These are phyloP conservation scores for Scalesia atractyloides DNA, from an alignment of 129 eudicot genomes.

Conservation along the genomic window DNA sequence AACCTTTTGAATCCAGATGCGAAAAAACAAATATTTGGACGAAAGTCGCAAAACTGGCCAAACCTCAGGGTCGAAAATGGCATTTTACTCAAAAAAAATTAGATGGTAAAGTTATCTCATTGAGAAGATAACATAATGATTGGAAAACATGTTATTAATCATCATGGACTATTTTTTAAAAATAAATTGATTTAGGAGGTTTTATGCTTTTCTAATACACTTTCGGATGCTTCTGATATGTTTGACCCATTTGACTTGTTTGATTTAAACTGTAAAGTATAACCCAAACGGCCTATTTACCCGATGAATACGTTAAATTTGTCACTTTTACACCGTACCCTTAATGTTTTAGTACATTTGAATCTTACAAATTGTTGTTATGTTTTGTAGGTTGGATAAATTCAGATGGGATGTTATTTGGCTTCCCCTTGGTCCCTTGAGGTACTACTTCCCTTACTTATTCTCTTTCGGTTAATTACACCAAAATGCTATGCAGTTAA, in stretches of 20 bases:
- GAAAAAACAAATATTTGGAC: too few relatives aligned
- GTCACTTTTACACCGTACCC: background rate
- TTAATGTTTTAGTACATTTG: background rate
- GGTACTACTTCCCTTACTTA: constrained; percentile 40
- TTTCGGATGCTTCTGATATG: background rate
- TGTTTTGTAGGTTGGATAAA: constrained; percentile 64
- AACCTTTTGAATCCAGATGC: too few relatives aligned
- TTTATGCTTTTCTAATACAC: background rate
- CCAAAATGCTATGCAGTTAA: background rate
- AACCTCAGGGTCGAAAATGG: too few relatives aligned
- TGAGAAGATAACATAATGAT: background rate
- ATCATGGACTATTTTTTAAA: background rate
- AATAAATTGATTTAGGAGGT: background rate
- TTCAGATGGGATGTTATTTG: constrained; percentile 87
- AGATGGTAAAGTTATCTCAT: background rate
- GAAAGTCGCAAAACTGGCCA: too few relatives aligned
- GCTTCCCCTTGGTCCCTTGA: constrained; percentile 85
- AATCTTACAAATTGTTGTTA: background rate
- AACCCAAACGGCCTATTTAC: background rate
- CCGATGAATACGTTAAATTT: background rate
- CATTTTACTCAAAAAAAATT: too few relatives aligned
- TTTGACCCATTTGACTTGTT: background rate
- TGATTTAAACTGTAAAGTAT: background rate
- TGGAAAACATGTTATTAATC: background rate
- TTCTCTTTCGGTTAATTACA: background rate